Evolutionary conservation across 2,329 filamentous ascomycete genomes (phyloP).

Genomic region (Stemphylium vesicarium): DNA sequence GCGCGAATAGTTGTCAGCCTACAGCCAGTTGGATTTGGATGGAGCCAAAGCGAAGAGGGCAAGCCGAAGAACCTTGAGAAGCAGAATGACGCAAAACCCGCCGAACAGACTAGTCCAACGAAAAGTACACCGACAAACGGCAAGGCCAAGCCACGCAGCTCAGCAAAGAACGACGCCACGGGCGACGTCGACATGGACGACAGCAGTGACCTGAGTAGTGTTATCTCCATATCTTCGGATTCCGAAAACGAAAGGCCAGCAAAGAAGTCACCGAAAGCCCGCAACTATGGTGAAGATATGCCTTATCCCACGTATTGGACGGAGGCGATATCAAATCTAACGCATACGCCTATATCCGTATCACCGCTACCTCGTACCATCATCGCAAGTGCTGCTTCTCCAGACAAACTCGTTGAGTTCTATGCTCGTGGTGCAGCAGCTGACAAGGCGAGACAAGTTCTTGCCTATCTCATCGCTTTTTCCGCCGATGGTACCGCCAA

Average conservation of each 20-base stretch:
- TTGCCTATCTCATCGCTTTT: constrained; percentile 86
- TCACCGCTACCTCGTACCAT: constrained; percentile 67
- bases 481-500: constrained; percentile 87
- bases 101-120: not conserved
- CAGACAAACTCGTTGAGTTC: constrained; percentile 74
- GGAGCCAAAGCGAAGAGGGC: constrained; percentile 85
- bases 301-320: constrained; percentile 92
- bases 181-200: constrained; percentile 49
- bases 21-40: constrained; percentile 88
- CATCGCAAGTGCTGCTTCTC: constrained; percentile 65
- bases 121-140: constrained; percentile 7
- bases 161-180: constrained; percentile 6
- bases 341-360: constrained; percentile 78
- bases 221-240: constrained; percentile 54
- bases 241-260: constrained; percentile 60
- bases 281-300: constrained; percentile 74
- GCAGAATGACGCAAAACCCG: constrained; percentile 17
- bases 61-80: constrained; percentile 53
- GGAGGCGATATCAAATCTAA: constrained; percentile 83
- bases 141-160: constrained; percentile 7
- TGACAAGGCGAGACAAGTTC: constrained; percentile 85
- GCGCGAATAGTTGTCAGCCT: constrained; percentile 82
- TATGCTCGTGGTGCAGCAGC: constrained; percentile 84
- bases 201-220: constrained; percentile 50
- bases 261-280: constrained; percentile 52